Base-by-base conservation (phyloP, 495 filamentous ascomycete species). In the Podospora sp. region DNA sequence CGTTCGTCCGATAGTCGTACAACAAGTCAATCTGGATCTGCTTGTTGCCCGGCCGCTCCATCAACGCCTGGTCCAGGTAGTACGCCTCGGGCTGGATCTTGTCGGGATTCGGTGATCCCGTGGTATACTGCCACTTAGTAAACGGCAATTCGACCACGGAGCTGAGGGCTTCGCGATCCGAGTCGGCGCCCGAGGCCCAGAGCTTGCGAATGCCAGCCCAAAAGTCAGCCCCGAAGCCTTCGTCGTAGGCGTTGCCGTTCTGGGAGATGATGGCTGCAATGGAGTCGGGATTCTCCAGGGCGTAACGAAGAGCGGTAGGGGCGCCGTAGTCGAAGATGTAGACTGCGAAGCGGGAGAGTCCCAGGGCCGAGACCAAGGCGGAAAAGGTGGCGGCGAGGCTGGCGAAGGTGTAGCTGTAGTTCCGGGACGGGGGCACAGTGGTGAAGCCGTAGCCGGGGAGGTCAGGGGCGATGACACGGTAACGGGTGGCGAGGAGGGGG, bases 321-420 rank as follows among this genome's bases (percentile, higher is more conserved):
- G 88, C 86, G 40, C 88, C 88, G 74, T 89, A 90, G 77, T 91
- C 88, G 72, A 90, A 90, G 66, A 90, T 82, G 73, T 88, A 91
- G 26, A 89, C 69, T 20, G 81, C 76, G 74, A 83, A 89, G 36
- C 77, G 81, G 8, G 60, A 69, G 52, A 88, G 72, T 12, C 73
- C 67, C 16, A 87, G 76, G 22, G 74, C 70, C 22, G 81, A 77
- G 22, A 87, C 72, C 64, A 88, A 86, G 7, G 76, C 78, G 6
- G 67, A 71, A 6, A 88, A 77, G n/a, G 81, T 83, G 21, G 52
- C 73, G 3, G 86, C 74, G 6, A 87, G 73, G 64, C 72, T 80
- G 25, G 75, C 82, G 69, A 88, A 88, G 16, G 78, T 83, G 71
- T 83, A 85, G 2, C 67, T 76, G 75, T 87, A 89, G 29, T 73